Evolutionary conservation across 495 filamentous ascomycete species (phyloP).

Genomic region (Neurospora pannonica): DNA sequence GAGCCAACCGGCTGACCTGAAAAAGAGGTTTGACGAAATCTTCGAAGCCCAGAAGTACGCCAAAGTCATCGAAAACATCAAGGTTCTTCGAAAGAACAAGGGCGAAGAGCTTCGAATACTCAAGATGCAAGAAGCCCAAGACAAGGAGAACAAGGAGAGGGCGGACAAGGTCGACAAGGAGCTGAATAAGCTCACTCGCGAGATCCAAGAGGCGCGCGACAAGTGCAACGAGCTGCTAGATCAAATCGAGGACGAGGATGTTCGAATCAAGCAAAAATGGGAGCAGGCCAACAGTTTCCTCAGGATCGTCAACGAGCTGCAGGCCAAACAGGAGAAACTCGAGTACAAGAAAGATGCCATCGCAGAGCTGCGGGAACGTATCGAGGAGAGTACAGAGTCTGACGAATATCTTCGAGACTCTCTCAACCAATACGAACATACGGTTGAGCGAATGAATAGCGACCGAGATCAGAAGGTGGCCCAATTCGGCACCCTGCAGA

Average conservation of each 20-base stretch:
- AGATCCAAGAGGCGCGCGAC: constrained; percentile 59
- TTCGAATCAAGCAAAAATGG: constrained; percentile 33
- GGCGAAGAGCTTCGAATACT: constrained; percentile 60
- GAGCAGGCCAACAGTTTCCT: constrained; percentile 37
- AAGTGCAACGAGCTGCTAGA: constrained; percentile 48
- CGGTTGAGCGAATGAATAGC: constrained; percentile 52
- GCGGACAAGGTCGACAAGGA: constrained; percentile 62
- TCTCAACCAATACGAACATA: constrained; percentile 72
- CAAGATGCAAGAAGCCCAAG: constrained; percentile 62
- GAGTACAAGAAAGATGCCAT: constrained; percentile 47
- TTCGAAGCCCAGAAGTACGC: constrained; percentile 96
- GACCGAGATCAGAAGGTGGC: constrained; percentile 53
- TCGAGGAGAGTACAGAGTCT: constrained; percentile 66
- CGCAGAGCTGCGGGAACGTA: constrained; percentile 54
- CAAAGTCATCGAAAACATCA: constrained; percentile 93
- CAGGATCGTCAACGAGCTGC: constrained; percentile 54
- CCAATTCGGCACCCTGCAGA: constrained; percentile 53
- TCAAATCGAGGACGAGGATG: constrained; percentile 30
- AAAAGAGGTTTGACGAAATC: constrained; percentile 94
- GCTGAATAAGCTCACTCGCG: constrained; percentile 52
- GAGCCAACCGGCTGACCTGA: constrained; percentile 75
- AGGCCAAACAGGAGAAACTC: constrained; percentile 50
- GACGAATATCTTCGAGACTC: constrained; percentile 69
- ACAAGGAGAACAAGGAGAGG: constrained; percentile 78
- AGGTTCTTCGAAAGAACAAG: constrained; percentile 70